phyloP scores from a whole-genome alignment of 805 yeast genomes.

The Saturnispora gosingensis region DNA sequence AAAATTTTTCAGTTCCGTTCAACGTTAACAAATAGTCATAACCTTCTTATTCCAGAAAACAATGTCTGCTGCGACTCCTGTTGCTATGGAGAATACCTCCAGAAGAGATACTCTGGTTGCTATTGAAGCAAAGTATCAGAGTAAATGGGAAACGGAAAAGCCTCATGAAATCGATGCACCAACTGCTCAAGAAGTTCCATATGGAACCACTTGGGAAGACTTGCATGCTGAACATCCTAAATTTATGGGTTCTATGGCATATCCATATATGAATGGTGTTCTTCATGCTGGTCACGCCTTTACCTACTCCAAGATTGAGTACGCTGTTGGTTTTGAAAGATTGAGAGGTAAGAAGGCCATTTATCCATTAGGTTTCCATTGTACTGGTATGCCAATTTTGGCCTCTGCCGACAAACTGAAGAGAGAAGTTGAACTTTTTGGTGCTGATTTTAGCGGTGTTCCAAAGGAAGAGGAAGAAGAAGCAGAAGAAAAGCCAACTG shows the following conservation, averaged over 20 bases:
- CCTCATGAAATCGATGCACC: slow-evolving; percentile 88
- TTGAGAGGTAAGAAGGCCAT: slow-evolving; percentile 88
- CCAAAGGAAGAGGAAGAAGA: slow-evolving; percentile 48
- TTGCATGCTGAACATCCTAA: slow-evolving; percentile 76
- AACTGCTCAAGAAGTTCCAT: slow-evolving; percentile 50
- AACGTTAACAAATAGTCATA: not conserved
- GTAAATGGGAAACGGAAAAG: slow-evolving; percentile 79
- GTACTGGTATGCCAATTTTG: slow-evolving; percentile 98
- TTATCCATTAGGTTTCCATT: slow-evolving; percentile 96
- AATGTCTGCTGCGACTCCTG: slow-evolving; percentile 8
- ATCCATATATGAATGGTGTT: slow-evolving; percentile 98
- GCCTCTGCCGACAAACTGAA: slow-evolving; percentile 93
- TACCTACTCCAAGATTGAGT: slow-evolving; percentile 90
- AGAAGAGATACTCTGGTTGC: slow-evolving; percentile 91
- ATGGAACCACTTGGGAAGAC: slow-evolving; percentile 50
- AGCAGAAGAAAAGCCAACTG: slow-evolving; percentile 21
- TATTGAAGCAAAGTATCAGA: slow-evolving; percentile 82
- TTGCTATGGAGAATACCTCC: slow-evolving; percentile 51
- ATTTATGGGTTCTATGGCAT: slow-evolving; percentile 89
- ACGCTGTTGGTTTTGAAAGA: slow-evolving; percentile 86
- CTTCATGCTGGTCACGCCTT: slow-evolving; percentile 96
- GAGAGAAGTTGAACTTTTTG: slow-evolving; percentile 89
- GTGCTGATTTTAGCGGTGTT: slow-evolving; percentile 62
- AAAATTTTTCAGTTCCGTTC: slow-evolving; percentile 4
- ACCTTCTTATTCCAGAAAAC: not conserved